Conservation (phyloP, 2,329 filamentous ascomycete genomes). For the Alternaria brassicae region DNA sequence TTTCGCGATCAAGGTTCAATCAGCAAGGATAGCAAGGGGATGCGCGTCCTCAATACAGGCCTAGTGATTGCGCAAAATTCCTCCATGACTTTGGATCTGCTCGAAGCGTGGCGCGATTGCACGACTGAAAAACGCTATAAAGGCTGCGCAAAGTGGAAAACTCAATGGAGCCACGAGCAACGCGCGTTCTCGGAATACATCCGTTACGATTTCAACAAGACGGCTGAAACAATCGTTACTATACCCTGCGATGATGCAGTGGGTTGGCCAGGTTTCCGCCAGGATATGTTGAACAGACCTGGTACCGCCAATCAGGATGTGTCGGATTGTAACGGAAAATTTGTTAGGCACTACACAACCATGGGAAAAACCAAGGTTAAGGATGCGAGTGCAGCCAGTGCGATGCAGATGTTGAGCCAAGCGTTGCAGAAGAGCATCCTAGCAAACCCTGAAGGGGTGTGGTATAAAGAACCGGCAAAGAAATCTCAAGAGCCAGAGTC, state of each 20-base stretch:
- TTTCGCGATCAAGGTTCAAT: conserved; percentile 11
- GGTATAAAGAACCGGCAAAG: conserved; percentile 21
- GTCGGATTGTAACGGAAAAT: conserved; percentile 38
- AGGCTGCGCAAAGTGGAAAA: conserved; percentile 39
- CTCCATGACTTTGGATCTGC: conserved; percentile 31
- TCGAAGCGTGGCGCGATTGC: conserved; percentile 43
- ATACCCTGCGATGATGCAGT: conserved; percentile 48
- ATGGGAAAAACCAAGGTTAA: conserved; percentile 25
- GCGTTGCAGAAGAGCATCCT: conserved; percentile 18
- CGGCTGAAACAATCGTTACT: conserved; percentile 33
- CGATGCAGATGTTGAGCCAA: conserved; percentile 24
- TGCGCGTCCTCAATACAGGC: conserved; percentile 50
- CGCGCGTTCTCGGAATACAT: conserved; percentile 45
- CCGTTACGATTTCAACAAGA: conserved; percentile 41
- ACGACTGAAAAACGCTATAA: conserved; percentile 35
- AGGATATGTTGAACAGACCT: conserved; percentile 16
- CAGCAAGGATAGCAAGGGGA: conserved; percentile 49
- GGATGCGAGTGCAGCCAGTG: conserved; percentile 8
- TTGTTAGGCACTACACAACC: conserved; percentile 39
- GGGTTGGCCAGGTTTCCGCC: conserved; percentile 39
- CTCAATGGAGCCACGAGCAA: conserved; percentile 43
- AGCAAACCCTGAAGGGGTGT: conserved; percentile 8
- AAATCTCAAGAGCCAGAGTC: not conserved
- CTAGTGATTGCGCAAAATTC: conserved; percentile 50
- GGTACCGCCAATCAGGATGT: conserved; percentile 8